phyloP scores from a whole-genome alignment of 345 rosid genomes.

The Fremontodendron californicum region DNA sequence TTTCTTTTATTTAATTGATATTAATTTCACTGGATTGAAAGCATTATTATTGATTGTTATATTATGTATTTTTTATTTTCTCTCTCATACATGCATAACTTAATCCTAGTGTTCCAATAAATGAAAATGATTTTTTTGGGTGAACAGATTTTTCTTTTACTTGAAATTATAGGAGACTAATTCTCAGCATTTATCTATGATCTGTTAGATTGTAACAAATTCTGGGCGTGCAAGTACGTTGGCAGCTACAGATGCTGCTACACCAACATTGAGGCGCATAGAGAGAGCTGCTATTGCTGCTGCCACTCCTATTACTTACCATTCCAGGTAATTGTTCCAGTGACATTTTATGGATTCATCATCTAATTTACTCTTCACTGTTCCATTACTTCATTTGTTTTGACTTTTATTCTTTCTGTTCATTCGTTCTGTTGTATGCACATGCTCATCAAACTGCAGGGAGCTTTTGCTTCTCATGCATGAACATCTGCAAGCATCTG shows the following conservation, averaged over 20 bases:
- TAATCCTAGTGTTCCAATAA: background rate
- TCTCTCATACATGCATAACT: background rate
- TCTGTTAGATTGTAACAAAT: slow-evolving; percentile 80
- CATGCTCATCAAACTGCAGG: slow-evolving; percentile 37
- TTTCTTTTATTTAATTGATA: background rate
- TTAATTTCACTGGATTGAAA: background rate
- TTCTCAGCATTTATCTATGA: slow-evolving; percentile 20
- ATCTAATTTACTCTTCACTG: background rate
- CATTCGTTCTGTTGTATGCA: background rate
- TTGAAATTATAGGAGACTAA: background rate
- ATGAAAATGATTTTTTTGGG: slow-evolving; percentile 4
- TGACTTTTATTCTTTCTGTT: background rate
- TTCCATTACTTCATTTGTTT: background rate
- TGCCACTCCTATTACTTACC: slow-evolving; percentile 94
- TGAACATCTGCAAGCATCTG: slow-evolving; percentile 94
- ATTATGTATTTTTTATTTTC: background rate
- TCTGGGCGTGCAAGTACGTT: slow-evolving; percentile 89
- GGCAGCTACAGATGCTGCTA: slow-evolving; percentile 99
- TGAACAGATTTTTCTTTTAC: background rate
- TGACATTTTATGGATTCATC: background rate
- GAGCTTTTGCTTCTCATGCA: slow-evolving; percentile 92
- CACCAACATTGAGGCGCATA: slow-evolving; percentile 92
- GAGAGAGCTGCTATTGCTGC: slow-evolving; percentile 99
- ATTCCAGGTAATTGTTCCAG: slow-evolving; percentile 47
- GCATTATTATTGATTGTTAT: background rate